These are phyloP conservation scores for Castanea crenata DNA, from an alignment of 306 rosid species.

Conservation along the genomic window DNA sequence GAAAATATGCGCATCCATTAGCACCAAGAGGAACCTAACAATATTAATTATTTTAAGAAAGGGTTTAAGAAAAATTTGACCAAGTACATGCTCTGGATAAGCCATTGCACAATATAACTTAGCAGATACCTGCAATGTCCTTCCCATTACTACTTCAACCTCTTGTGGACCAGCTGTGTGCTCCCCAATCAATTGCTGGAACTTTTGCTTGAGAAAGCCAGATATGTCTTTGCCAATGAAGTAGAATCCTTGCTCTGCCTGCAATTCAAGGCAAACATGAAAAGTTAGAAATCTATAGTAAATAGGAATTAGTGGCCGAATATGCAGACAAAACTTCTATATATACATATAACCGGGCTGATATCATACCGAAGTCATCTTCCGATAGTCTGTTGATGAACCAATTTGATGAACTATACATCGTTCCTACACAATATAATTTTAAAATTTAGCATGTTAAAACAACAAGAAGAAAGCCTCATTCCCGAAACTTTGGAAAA, in stretches of 20 bases:
- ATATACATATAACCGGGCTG: too few relatives aligned
- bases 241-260: conserved; percentile 89
- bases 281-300: conserved; percentile 9
- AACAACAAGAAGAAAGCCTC: not conserved
- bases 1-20: conserved; percentile 82
- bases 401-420: conserved; percentile 85
- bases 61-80: conserved; percentile 2
- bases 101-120: conserved; percentile 2
- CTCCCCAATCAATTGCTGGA: conserved; percentile 70
- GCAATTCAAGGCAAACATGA: conserved; percentile 31
- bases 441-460: conserved; percentile 20
- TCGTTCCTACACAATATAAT: conserved; percentile 63
- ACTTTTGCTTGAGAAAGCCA: conserved; percentile 53
- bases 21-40: conserved; percentile 82
- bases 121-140: conserved; percentile 60
- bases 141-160: conserved; percentile 95
- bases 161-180: conserved; percentile 56
- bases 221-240: conserved; percentile 70
- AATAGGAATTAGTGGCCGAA: not conserved
- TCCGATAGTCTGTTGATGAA: conserved; percentile 85
- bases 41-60: conserved; percentile 8
- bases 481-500: not conserved
- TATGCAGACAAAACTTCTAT: not conserved
- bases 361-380: conserved; percentile 76
- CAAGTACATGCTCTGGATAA: not conserved